Base-by-base conservation (phyloP, 1,139 yeast genomes). In the Debaryomyces nepalensis region DNA sequence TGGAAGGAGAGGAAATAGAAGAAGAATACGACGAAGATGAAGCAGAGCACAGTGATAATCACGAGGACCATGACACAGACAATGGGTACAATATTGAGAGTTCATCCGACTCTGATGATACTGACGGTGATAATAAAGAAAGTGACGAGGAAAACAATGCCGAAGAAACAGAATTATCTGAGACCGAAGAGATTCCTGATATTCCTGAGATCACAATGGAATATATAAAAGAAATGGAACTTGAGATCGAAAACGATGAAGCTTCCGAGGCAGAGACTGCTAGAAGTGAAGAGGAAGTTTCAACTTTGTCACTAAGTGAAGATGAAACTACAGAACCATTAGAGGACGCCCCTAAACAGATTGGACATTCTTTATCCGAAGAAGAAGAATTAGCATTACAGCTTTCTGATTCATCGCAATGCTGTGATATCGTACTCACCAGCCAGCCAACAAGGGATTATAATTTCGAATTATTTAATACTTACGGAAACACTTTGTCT, bases 401-500 rank as follows among this genome's bases (percentile, higher is more conserved):
- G 35, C 57, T 73, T 9, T 47, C 64, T 0, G 72, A 70, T 42
- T 55, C 66, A 32, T 56, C 73, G 33, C 63, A 58, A 54, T 75
- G 87, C 55, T 82, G 87, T 50, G 90, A 84, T 53, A 75, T 84
- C 14, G 69, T 75, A 0, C 53, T 78, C 15, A 64, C 71, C 10
- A 55, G 57, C 4, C 54, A 61, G 2, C 75, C 87, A 1, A 43
- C 55, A 2, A 57, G 66, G 20, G 77, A 77, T n/a, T 57, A 68
- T 11, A 51, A 53, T 3, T 59, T 52, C 43, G 96, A 89, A 55
- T 61, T 89, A 9, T 85, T 81, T 69, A 87, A 87, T 60, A 81
- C 93, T 0, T 88, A 87, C 54, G 96, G 96, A 0, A 83, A 83
- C 33, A 70, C 67, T 31, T 68, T 83, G 33, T 68, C 85, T 11